Base-by-base conservation (phyloP, 2,329 filamentous ascomycete genomes). In the Aspergillus hiratsukae region DNA sequence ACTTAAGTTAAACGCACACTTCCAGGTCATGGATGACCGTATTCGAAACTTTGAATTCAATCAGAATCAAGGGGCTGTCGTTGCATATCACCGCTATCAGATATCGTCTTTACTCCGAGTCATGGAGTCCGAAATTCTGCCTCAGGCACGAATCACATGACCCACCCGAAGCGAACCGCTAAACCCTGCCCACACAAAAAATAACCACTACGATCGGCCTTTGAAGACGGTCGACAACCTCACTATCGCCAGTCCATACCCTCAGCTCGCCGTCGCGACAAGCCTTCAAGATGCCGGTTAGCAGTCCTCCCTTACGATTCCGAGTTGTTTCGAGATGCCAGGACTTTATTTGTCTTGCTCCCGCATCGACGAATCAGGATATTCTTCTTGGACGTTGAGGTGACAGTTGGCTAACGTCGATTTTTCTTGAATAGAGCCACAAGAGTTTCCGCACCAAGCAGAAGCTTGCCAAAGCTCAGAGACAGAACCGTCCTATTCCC, bases 371-470 rank as follows among this genome's bases (percentile, higher is more conserved):
- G 21, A 31, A 7, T 7, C 11, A 25, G 5, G 48, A 25, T 37
- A 19, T 41, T 21, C 29, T 9, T 27, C 48, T 19, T 21, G 17
- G 19, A 35, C 14, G 14, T 9, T 50, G 48, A 6, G 1, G 37
- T 19, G 45, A 52, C 54, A 23, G 37, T 49, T 52, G 35, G 57
- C 57, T 64, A 61, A 63, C 54, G 25, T 48, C 43, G 19, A 17
- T 40, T 49, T 53, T 40, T 40, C 35, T 35, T 55, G 45, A 45
- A 48, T 79, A 97, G 93, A 93, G 89, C 88, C 91, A 99, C 85
- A 99, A 99, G 89, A 90, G 92, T 79, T 99, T 99, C 91, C 90
- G 92, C 80, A 97, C 92, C 83, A 99, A 99, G 92, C 89, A 95
- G 83, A 99, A 99, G 94, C 91, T 99, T 84, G 94, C 94, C 78